Base-by-base conservation (phyloP, 305 asterid genomes). In the Fraxinus albicans region DNA sequence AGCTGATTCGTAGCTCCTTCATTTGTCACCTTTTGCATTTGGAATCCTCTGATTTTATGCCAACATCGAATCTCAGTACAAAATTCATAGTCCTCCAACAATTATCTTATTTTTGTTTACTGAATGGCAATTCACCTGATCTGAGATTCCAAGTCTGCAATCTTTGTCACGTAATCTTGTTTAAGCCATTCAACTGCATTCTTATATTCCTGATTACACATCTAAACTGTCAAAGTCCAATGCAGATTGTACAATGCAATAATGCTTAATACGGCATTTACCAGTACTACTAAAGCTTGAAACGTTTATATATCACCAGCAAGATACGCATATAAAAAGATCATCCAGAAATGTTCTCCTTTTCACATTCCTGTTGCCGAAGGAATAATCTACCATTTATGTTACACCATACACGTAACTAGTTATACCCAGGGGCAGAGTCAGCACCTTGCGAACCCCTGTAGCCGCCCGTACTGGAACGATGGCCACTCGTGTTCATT, bases 1-100 rank as follows among this genome's bases (percentile, higher is more conserved):
- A 86, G 89, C 42, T 86, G 84, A 53, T 88, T 83, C 33, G 77
- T 73, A 65, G 77, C 79, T 7, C 80, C 80, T 77, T 85, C 86
- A 63, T 77, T 77, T 50, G 73, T 86, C 80, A 50, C 81, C 72
- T 79, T 83, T 55, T 88, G 84, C 77, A 60, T 74, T 76, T 81
- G 84, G 53, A 84, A 76, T 76, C 77, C 82, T 81, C 91, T 88
- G 60, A 34, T 6, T 78, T 82, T 69, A 15, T 27, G 42, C 76
- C 19, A 72, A 72, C 76, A 15, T 72, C 42, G 4, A 72, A 15
- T 72, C 42, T 72, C 76, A 72, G n/a, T 13, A 63, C 27, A 31
- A 53, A 78, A 77, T 40, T 63, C 77, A 29, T 4, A 53, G 53
- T 13, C 27, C 76, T 23, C 27, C 23, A 73, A 42, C 50, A 6